Evolutionary conservation across 2,329 filamentous ascomycete genomes (phyloP), one percentile per base, ranked within the genome.

Genomic region (Fusarium sublunatum): DNA sequence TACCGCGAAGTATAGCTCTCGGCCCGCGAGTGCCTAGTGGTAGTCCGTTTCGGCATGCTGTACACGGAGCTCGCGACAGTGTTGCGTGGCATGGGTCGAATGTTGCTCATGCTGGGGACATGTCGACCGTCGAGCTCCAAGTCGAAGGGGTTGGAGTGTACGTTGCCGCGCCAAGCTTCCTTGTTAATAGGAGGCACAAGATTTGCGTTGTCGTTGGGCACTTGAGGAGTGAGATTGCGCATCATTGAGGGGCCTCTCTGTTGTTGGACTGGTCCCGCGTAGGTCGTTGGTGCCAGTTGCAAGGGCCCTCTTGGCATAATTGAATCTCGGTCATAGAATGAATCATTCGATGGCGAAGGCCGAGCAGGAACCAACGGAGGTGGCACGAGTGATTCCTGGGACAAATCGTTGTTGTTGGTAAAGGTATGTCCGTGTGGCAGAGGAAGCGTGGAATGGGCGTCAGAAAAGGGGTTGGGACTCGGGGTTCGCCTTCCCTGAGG

Each of bases 71-170:
- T 73, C 8, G 64, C 55, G 9, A 61, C 53, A 8, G 60, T 58
- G 25, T 62, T 54, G 6, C 63, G 67, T 15, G 70, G 66, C 57
- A 67, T 61, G 28, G 55, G 49, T 7, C 66, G 59, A 44, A 70
- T 50, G 29, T 60, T 61, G 10, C 54, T 47, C n/a, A 51, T 51
- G 26, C 56, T 64, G 6, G 69, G 61, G 5, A 68, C 53, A 19
- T 67, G 55, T 8, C 58, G 65, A 32, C 60, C 61, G 47, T 74
- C 71, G 11, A 77, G 62, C 70, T 89, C 86, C n/a, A 89, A 78
- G 64, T 89, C 87, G 68, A 89, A 89, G 2, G 86, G 86, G 63
- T 89, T 86, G 2, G 86, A 88, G 40, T 86, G 83, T 71, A 87
- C 86, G 68, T 85, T 86, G 67, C 82, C 83, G 52, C 82, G 80